Conservation (phyloP, 352 stramenopile species). For the Pythium angustatum region DNA sequence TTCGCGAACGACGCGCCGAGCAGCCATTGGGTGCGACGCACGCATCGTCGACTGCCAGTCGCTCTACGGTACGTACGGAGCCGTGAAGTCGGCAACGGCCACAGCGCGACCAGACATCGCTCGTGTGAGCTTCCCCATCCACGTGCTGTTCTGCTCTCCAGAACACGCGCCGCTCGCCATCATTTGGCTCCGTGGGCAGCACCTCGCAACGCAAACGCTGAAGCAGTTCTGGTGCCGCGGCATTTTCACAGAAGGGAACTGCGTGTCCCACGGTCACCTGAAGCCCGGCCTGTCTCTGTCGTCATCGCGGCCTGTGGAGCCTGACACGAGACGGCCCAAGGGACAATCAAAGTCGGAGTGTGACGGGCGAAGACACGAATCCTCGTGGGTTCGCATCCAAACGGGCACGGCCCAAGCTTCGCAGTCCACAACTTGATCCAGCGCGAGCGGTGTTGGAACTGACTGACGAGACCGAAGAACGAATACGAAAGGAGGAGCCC, state of each 20-base stretch:
- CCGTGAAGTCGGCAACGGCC: too few species aligned
- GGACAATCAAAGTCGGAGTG: background rate
- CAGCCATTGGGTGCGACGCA: slow-evolving; percentile 22
- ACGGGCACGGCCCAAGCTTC: too few species aligned
- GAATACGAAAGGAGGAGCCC: background rate
- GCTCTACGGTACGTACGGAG: background rate
- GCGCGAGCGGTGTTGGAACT: background rate
- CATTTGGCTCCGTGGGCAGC: background rate
- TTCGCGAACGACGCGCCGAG: slow-evolving; percentile 3
- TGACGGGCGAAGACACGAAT: background rate
- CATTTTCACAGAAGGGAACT: background rate
- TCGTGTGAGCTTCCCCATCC: too few species aligned
- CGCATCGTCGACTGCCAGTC: slow-evolving; percentile 7
- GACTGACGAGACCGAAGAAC: slow-evolving; percentile 5
- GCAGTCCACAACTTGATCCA: slow-evolving; percentile 5
- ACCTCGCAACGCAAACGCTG: background rate
- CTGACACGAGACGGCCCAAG: background rate
- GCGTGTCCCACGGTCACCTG: slow-evolving; percentile 10
- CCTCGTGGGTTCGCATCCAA: background rate
- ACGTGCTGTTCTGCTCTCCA: background rate
- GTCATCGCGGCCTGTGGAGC: too few species aligned
- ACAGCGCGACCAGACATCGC: background rate
- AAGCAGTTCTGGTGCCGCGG: background rate
- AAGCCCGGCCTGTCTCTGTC: background rate
- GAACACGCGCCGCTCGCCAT: background rate